Percentiles rank a stretch among this genome's conserved stretches.
These are phyloP conservation scores for Elasticomyces elasticus DNA, from an alignment of 495 filamentous ascomycete genomes.

Conservation along the genomic window DNA sequence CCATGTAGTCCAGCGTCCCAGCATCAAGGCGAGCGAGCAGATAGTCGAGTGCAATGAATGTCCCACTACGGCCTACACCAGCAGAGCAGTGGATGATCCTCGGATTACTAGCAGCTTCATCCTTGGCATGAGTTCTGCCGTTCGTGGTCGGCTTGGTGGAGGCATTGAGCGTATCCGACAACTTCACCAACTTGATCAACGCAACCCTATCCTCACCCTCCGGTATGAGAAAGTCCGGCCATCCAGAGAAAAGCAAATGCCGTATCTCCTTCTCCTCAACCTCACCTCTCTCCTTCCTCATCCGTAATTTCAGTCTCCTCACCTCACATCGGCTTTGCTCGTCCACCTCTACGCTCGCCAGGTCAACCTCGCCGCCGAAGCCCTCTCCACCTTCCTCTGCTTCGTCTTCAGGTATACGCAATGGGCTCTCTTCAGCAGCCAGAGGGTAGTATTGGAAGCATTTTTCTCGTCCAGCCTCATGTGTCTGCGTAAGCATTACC, in stretches of 20 bases:
- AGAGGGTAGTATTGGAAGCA: constrained; percentile 85
- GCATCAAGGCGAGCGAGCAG: constrained; percentile 71
- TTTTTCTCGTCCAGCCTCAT: constrained; percentile 74
- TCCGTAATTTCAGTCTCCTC: constrained; percentile 9
- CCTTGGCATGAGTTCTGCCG: no score
- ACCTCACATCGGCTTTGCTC: constrained; percentile 9
- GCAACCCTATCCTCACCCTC: constrained; percentile 66
- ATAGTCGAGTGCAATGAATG: constrained; percentile 90
- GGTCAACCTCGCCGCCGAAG: constrained; percentile 44
- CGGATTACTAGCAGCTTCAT: no score
- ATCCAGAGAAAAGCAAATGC: constrained; percentile 85
- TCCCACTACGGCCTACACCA: constrained; percentile 87
- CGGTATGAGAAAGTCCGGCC: constrained; percentile 90
- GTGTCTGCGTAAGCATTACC: constrained; percentile 90
- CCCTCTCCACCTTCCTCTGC: constrained; percentile 53
- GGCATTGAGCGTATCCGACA: constrained; percentile 60
- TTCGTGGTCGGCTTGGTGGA: constrained; percentile 7
- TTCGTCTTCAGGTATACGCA: constrained; percentile 5
- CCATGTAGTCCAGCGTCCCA: constrained; percentile 50
- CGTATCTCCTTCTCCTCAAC: constrained; percentile 51
- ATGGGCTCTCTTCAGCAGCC: constrained; percentile 21
- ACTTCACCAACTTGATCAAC: constrained; percentile 65
- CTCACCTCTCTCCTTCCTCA: background rate
- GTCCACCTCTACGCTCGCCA: constrained; percentile 35
- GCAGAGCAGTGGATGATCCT: constrained; percentile 90